Evolutionary conservation across 345 rosid species (phyloP), one percentile per base, ranked within the genome.

Genomic region (Melaleuca quinquenervia): DNA sequence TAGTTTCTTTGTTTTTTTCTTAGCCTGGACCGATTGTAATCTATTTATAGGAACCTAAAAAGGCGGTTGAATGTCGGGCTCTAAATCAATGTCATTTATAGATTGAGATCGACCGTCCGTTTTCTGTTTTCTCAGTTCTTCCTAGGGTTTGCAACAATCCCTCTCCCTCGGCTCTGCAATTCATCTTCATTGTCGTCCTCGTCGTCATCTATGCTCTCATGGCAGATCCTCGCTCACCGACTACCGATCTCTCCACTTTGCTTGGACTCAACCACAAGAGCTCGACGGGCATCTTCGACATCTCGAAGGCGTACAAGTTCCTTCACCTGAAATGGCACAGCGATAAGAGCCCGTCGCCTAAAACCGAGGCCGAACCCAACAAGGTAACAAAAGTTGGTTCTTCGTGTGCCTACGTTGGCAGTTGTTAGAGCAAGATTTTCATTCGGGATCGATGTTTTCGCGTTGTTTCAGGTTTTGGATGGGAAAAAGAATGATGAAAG

Each of bases 301-400:
- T 91, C 85, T 90, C 92, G 84, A 95, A 90, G 89, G 94, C 93
- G 1, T 94, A 91, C 92, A 96, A 92, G 84, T 93, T 92, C 58
- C 88, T 95, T 78, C 90, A 92, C 86, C 86, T 85, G 84, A 95
- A 90, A 89, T 86, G 92, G 93, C 84, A 92, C 55, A 87, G 86
- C 74, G 87, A 84, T 48, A 90, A 90, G 64, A 85, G 85, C 32
- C 83, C 88, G 44, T 84, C 90, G 6, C 88, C 88, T 51, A 93
- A 91, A 87, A 41, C 86, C 54, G 92, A 88, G 18, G 52, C 82
- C 3, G 92, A 90, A 48, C 84, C 26, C 83, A 82, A 85, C 45
- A 86, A 80, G 44, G 88, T 76, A 51, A 55, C 62, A 51, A 82
- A 89, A 51, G 88, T 84, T 2, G 83, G 88, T 45, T 89, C 82